Evolutionary conservation across 2,329 filamentous ascomycete species (phyloP).

Genomic region (Diaporthe citrichinensis): DNA sequence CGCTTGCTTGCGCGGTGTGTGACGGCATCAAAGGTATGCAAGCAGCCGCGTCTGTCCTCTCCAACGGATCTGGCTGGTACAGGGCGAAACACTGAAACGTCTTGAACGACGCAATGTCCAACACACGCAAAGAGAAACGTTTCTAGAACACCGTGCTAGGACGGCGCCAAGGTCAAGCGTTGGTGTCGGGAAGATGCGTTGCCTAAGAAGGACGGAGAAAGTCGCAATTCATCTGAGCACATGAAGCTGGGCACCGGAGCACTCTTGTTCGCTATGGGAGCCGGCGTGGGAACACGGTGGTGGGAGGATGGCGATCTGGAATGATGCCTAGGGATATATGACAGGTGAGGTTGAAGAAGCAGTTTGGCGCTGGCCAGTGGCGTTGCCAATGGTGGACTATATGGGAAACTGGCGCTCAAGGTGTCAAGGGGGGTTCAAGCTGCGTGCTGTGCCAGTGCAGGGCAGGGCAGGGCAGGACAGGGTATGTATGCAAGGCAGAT

Average conservation of each 20-base stretch:
- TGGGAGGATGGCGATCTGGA: slow-evolving; percentile 27
- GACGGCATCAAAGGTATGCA: slow-evolving; percentile 48
- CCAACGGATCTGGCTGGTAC: slow-evolving; percentile 38
- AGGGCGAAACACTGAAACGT: slow-evolving; percentile 39
- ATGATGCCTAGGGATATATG: slow-evolving; percentile 33
- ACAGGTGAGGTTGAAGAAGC: slow-evolving; percentile 36
- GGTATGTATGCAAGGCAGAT: slow-evolving; percentile 23
- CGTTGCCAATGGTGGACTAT: slow-evolving; percentile 37
- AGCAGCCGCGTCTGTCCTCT: slow-evolving; percentile 46
- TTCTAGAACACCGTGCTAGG: slow-evolving; percentile 37
- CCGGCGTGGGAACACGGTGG: slow-evolving; percentile 14
- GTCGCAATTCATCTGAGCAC: slow-evolving; percentile 35
- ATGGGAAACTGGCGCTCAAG: slow-evolving; percentile 20
- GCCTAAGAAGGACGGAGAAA: slow-evolving; percentile 26
- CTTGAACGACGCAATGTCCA: slow-evolving; percentile 43
- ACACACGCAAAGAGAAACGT: slow-evolving; percentile 44
- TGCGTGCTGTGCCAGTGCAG: slow-evolving; percentile 17
- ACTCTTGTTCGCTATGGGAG: slow-evolving; percentile 12
- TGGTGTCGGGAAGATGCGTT: slow-evolving; percentile 34
- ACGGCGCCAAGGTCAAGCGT: slow-evolving; percentile 36
- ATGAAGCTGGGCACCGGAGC: slow-evolving; percentile 28
- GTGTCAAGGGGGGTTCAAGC: slow-evolving; percentile 24
- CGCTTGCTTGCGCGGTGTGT: slow-evolving; percentile 45
- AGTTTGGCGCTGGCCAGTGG: slow-evolving; percentile 39
- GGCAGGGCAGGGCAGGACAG: slow-evolving; percentile 11